Evolutionary conservation across 2,329 filamentous ascomycete genomes (phyloP).

Genomic region (Coniochaeta sp.): DNA sequence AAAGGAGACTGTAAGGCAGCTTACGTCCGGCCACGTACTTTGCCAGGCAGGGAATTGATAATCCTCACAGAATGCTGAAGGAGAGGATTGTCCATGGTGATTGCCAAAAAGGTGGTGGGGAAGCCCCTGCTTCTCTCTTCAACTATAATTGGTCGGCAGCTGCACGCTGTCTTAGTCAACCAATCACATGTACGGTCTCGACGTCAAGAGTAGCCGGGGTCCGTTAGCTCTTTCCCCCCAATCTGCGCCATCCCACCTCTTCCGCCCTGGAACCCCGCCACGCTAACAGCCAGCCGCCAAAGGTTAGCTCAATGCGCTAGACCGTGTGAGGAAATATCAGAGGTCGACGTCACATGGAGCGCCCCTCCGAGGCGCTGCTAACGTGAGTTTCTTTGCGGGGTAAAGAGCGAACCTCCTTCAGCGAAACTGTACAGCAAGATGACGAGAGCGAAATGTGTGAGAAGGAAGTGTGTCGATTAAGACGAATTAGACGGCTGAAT

Average conservation of each 20-base stretch:
- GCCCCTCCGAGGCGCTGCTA: neutral
- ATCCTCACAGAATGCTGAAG: neutral
- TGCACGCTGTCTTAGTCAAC: neutral
- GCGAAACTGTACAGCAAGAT: neutral
- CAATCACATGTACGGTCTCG: neutral
- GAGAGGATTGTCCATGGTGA: neutral
- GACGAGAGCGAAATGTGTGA: neutral
- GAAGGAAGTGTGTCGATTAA: neutral
- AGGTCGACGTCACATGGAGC: conserved; percentile 1
- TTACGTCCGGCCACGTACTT: neutral
- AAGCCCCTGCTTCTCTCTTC: neutral
- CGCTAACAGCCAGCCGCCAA: neutral
- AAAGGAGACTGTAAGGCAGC: too few relatives aligned
- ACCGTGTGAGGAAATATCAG: neutral
- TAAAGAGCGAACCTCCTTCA: neutral
- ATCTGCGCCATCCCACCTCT: too few relatives aligned
- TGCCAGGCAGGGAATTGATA: neutral
- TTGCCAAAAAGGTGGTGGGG: neutral
- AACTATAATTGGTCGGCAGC: neutral
- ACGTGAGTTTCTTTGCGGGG: neutral
- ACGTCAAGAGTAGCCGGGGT: neutral
- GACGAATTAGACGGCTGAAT: neutral
- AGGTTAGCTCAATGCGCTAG: neutral
- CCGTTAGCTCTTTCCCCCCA: neutral
- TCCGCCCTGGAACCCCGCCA: neutral